Evolutionary conservation across 2,329 filamentous ascomycete species (phyloP).

Genomic region (Cytospora chrysosperma): DNA sequence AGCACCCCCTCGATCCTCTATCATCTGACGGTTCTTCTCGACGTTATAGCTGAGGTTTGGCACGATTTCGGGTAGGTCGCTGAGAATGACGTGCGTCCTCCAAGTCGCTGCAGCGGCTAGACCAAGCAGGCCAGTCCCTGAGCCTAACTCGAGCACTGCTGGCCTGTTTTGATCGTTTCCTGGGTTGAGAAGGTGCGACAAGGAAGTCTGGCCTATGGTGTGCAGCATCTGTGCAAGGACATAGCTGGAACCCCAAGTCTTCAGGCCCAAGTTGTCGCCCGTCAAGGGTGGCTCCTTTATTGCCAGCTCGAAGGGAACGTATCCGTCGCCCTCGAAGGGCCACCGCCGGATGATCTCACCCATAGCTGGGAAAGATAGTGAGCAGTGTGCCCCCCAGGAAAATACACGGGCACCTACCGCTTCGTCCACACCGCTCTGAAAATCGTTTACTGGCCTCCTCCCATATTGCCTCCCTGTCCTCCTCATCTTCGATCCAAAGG

Average conservation of each 20-base stretch:
- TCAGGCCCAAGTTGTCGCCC: constrained; percentile 83
- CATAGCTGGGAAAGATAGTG: constrained; percentile 43
- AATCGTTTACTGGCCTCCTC: constrained; percentile 75
- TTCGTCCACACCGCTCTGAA: constrained; percentile 81
- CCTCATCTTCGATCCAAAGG: constrained; percentile 66
- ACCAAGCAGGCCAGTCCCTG: constrained; percentile 89
- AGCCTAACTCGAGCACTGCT: constrained; percentile 73
- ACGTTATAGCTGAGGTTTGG: constrained; percentile 77
- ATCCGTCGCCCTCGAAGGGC: constrained; percentile 44
- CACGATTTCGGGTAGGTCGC: constrained; percentile 81
- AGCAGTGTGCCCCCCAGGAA: background rate
- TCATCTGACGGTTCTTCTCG: constrained; percentile 56
- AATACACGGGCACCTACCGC: constrained; percentile 44
- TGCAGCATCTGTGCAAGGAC: constrained; percentile 74
- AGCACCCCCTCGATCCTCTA: constrained; percentile 55
- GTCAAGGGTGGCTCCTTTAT: constrained; percentile 87
- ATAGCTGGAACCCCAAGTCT: constrained; percentile 94
- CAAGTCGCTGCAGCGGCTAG: constrained; percentile 77
- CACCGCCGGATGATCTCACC: constrained; percentile 55
- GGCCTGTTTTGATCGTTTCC: constrained; percentile 34
- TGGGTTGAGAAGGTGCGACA: constrained; percentile 46
- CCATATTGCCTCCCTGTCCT: constrained; percentile 69
- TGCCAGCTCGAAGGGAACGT: constrained; percentile 58
- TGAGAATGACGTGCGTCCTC: constrained; percentile 66
- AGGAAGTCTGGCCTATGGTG: constrained; percentile 42